Evolutionary conservation across 768 basidiomycete genomes (phyloP).

Genomic region (Megacollybia marginata): DNA sequence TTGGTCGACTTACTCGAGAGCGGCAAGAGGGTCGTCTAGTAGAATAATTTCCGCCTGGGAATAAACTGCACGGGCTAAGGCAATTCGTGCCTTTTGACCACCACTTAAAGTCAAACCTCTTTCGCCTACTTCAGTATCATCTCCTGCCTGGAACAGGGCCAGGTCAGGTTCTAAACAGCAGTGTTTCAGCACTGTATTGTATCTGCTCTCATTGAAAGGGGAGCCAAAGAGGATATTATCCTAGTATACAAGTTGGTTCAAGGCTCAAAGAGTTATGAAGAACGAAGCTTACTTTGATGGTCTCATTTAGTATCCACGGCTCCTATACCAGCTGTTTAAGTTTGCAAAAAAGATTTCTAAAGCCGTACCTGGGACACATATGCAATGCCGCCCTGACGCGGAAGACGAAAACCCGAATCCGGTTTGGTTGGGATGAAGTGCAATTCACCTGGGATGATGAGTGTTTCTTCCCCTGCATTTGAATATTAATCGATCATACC

Average conservation of each 20-base stretch:
- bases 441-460: conserved; percentile 45
- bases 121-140: conserved; percentile 63
- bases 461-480: not conserved
- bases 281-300: conserved; percentile 40
- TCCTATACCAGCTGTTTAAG: conserved; percentile 46
- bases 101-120: conserved; percentile 39
- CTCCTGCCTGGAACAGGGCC: conserved; percentile 59
- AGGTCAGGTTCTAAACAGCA: conserved; percentile 71
- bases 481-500: conserved; percentile 16
- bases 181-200: conserved; percentile 69
- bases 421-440: conserved; percentile 45
- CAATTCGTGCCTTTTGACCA: conserved; percentile 38
- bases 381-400: conserved; percentile 60
- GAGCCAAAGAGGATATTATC: conserved; percentile 82
- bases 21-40: conserved; percentile 43
- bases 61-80: conserved; percentile 38
- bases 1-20: conserved; percentile 14
- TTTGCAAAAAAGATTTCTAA: no score
- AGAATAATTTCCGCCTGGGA: conserved; percentile 31
- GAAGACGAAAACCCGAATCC: conserved; percentile 63
- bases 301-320: conserved; percentile 80
- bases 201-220: conserved; percentile 67
- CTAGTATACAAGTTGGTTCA: conserved; percentile 11
- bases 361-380: conserved; percentile 34
- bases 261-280: not conserved